phyloP scores from a whole-genome alignment of 805 yeast genomes.

The Tetrapisispora nanseiensis region DNA sequence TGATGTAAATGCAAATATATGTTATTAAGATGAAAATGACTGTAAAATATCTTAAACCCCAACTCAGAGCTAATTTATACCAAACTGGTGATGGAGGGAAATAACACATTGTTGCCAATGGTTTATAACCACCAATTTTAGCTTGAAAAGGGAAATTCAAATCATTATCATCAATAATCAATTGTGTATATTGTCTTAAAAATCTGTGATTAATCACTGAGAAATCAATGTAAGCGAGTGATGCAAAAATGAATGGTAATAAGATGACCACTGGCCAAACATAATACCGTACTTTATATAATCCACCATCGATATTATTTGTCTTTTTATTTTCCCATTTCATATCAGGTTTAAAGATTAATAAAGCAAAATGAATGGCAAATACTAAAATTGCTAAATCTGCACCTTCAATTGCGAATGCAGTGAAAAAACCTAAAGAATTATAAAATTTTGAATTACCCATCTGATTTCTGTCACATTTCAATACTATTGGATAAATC shows the following conservation, averaged over 20 bases:
- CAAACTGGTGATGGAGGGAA: conserved; percentile 63
- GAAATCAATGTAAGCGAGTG: conserved; percentile 53
- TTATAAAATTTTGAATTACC: conserved; percentile 39
- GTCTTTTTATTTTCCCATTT: conserved; percentile 32
- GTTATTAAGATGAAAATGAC: conserved; percentile 51
- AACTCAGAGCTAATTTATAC: conserved; percentile 63
- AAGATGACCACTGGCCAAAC: conserved; percentile 51
- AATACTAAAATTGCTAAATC: conserved; percentile 74
- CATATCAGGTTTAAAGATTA: conserved; percentile 56
- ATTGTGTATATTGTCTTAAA: conserved; percentile 12
- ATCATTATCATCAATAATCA: conserved; percentile 20
- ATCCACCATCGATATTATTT: conserved; percentile 60
- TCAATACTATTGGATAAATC: conserved; percentile 55
- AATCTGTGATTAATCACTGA: conserved; percentile 10
- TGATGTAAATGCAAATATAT: conserved; percentile 62
- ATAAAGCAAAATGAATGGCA: conserved; percentile 71
- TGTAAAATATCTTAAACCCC: conserved; percentile 73
- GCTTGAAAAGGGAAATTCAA: conserved; percentile 16
- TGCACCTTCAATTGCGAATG: conserved; percentile 73
- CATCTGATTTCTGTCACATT: conserved; percentile 24
- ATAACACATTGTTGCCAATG: conserved; percentile 69
- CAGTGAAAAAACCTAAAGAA: conserved; percentile 72
- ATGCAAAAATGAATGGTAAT: conserved; percentile 58
- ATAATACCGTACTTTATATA: conserved; percentile 45
- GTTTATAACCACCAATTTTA: conserved; percentile 42